Percentiles rank a stretch among this genome's conserved stretches.
Conservation (phyloP, 441 rosid genomes). For the Adansonia gregorii region DNA sequence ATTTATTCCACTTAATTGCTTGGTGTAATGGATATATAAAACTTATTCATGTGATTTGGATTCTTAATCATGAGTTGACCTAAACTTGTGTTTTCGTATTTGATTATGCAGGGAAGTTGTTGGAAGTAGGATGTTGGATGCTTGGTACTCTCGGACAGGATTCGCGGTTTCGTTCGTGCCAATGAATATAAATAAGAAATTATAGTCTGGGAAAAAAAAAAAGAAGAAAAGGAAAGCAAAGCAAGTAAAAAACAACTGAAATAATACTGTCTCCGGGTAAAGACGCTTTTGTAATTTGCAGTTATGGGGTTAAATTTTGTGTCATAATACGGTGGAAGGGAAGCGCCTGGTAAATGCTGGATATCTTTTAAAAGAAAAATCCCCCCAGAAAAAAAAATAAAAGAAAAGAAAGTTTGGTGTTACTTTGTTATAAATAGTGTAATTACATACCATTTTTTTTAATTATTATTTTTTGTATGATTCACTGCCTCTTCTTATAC, state of each 20-base stretch:
- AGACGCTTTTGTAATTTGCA: conserved; percentile 18
- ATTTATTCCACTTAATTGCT: conserved; percentile 3
- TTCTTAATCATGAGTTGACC: conserved; percentile 27
- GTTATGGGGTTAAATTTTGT: conserved; percentile 33
- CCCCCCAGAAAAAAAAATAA: background rate
- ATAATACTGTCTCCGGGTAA: background rate
- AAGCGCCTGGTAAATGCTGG: conserved; percentile 24
- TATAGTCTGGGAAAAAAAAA: conserved; percentile 10
- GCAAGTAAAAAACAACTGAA: conserved; percentile 15
- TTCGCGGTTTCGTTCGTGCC: conserved; percentile 59
- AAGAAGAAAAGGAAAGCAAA: conserved; percentile 25
- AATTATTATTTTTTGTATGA: conserved; percentile 50
- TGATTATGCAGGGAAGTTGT: conserved; percentile 69
- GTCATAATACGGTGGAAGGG: conserved; percentile 38
- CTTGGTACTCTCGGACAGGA: conserved; percentile 68
- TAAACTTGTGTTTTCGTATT: conserved; percentile 5
- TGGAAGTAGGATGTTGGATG: conserved; percentile 86
- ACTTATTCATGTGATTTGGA: conserved; percentile 7
- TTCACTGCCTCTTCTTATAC: background rate
- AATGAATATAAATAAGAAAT: conserved; percentile 39
- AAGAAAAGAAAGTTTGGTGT: conserved; percentile 35
- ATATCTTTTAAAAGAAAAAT: background rate
- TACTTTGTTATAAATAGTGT: conserved; percentile 59
- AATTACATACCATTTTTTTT: conserved; percentile 60
- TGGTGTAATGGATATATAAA: conserved; percentile 22